These are phyloP conservation scores for Artemisia argyi DNA, from an alignment of 129 eudicot species.

Conservation along the genomic window DNA sequence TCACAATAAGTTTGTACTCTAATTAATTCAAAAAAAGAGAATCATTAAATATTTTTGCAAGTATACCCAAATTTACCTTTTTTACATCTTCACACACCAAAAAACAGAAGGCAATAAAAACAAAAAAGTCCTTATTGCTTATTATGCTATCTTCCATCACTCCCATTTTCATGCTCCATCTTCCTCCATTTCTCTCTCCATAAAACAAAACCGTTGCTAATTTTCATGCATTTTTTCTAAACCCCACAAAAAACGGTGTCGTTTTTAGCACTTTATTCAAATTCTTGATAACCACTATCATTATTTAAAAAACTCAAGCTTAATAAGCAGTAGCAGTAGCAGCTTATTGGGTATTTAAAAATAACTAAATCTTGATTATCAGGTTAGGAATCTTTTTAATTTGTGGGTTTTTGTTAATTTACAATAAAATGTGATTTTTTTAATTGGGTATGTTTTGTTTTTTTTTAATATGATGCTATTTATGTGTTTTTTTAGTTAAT, in stretches of 20 bases:
- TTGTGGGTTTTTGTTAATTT: constrained; percentile 19
- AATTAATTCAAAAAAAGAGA: no score
- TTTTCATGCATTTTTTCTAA: constrained; percentile 31
- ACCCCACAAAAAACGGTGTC: constrained; percentile 20
- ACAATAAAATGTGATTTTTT: no score
- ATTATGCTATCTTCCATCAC: constrained; percentile 22
- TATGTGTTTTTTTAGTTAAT: constrained; percentile 4
- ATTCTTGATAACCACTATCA: constrained; percentile 7
- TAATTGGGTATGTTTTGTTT: not conserved
- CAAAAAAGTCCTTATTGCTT: constrained; percentile 1
- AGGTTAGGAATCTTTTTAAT: constrained; percentile 31
- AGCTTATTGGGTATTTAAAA: constrained; percentile 20
- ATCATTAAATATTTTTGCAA: no score
- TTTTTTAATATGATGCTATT: not conserved
- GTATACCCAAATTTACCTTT: no score
- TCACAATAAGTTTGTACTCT: no score
- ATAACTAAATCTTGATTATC: constrained; percentile 19
- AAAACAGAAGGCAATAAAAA: no score
- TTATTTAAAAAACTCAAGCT: constrained; percentile 3
- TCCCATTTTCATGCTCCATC: no score
- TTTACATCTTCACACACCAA: not conserved
- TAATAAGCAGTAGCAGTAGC: constrained; percentile 9
- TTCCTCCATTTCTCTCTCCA: constrained; percentile 14
- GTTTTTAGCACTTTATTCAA: constrained; percentile 19
- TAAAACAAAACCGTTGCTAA: constrained; percentile 16